A percentile compares a stretch with the other conserved stretches of the same genome.
These are phyloP conservation scores for Alopecurus myosuroides DNA, from an alignment of 176 grass and related monocot species.

Conservation along the genomic window DNA sequence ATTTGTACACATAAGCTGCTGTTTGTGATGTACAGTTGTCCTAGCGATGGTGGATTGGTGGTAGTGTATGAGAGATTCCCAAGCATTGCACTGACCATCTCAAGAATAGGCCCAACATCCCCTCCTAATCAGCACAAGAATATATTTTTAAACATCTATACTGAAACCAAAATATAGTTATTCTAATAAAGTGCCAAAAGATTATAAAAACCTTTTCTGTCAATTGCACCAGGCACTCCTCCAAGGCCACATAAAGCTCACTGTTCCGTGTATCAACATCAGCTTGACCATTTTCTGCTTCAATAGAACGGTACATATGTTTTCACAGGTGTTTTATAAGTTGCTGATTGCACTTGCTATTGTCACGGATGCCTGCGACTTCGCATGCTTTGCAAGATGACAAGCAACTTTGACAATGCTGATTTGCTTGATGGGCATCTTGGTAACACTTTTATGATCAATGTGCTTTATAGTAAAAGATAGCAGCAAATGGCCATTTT, in stretches of 20 bases:
- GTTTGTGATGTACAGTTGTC: conserved; percentile 73
- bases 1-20: conserved; percentile 70
- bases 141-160: conserved; percentile 15
- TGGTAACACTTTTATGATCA: conserved; percentile 82
- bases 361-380: conserved; percentile 61
- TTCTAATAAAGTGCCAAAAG: conserved; percentile 12
- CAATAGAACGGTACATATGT: conserved; percentile 87
- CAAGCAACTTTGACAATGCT: conserved; percentile 84
- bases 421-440: conserved; percentile 54
- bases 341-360: conserved; percentile 75
- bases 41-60: conserved; percentile 48
- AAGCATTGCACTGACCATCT: conserved; percentile 77
- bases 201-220: conserved; percentile 68
- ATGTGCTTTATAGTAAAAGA: conserved; percentile 88
- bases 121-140: conserved; percentile 57
- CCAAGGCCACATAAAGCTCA: conserved; percentile 68
- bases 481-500: conserved; percentile 82
- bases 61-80: conserved; percentile 73
- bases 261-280: conserved; percentile 53
- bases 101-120: conserved; percentile 90
- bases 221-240: conserved; percentile 74
- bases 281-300: conserved; percentile 55
- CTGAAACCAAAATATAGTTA: conserved; percentile 17
- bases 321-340: conserved; percentile 85
- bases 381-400: conserved; percentile 70